Evolutionary conservation across 2,329 filamentous ascomycete species (phyloP), one percentile per base, ranked within the genome.

Genomic region (Teratosphaeria gauchensis): DNA sequence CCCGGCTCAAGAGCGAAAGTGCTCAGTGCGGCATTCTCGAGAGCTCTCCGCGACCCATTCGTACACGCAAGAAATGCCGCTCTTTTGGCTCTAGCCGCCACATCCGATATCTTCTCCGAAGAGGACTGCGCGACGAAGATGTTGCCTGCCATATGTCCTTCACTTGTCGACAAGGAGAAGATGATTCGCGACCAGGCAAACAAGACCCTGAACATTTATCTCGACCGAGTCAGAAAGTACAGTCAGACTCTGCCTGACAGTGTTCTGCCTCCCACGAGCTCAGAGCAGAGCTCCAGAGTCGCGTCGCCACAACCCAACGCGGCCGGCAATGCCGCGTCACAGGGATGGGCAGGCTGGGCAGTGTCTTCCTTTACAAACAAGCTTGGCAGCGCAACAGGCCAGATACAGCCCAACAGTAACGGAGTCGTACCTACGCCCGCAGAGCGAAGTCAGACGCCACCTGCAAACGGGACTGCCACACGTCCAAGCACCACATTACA

Each of bases 331-430:
- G 42, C 42, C 16, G 42, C 42, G 9, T 19, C 42, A 21, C 72
- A 81, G 24, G 85, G 85, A 2, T 97, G 94, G 94, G 85, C 94
- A 1, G 94, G 94, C 12, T 99, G 94, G 94, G 94, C 94, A 1
- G 96, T 99, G 57, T 97, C 94, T 0, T 96, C 91, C 1, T 99
- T 99, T 71, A 97, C 94, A 1, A 97, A 97, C 74, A 96, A 96
- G 68, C 73, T 97, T 12, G 86, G 90, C 1, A 76, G 88, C 0
- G 91, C 90, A 0, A 88, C 88, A 8, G 94, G 94, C 19, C 88
- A 96, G 59, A 99, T 99, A 63, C 81, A 92, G 69, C 76, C 84
- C 12, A 71, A 80, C 19, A 74, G 78, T 56, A 80, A 80, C 61
- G 76, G 76, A 38, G 71, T 74, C 1, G 77, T 76, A 12, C 74